Conservation (phyloP, 2,329 filamentous ascomycete genomes). For the Xylogone sp. region DNA sequence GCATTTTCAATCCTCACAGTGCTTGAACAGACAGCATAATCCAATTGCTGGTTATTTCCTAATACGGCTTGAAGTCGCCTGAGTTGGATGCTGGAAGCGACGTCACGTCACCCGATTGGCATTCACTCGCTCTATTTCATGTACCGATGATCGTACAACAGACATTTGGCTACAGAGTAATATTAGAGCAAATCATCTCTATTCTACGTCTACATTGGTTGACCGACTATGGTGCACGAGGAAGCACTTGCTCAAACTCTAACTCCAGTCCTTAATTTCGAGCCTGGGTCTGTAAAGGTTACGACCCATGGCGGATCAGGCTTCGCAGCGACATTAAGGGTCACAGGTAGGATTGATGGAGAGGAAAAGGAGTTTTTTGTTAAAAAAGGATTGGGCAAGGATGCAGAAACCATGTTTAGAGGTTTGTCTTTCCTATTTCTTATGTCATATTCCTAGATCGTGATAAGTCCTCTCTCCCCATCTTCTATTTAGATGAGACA, state of each 20-base stretch:
- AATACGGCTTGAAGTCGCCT: neutral
- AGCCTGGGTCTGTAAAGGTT: constrained; percentile 41
- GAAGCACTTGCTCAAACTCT: neutral
- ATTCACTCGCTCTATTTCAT: neutral
- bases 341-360: constrained; percentile 34
- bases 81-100: neutral
- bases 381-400: constrained; percentile 61
- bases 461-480: neutral
- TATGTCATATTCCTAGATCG: constrained; percentile 2
- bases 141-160: neutral
- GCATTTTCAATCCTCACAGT: neutral
- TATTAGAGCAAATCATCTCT: neutral
- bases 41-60: neutral
- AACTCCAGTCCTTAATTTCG: neutral
- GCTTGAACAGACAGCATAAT: neutral
- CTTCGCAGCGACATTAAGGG: constrained; percentile 65
- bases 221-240: neutral
- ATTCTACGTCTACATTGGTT: neutral
- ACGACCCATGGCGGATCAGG: constrained; percentile 62
- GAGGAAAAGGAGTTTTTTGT: constrained; percentile 56
- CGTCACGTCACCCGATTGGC: neutral
- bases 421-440: constrained; percentile 37
- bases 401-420: constrained; percentile 65
- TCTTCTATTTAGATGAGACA: no score
- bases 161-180: no score